Evolutionary conservation across 2,329 filamentous ascomycete genomes (phyloP).

Genomic region (Penicillium sp.): DNA sequence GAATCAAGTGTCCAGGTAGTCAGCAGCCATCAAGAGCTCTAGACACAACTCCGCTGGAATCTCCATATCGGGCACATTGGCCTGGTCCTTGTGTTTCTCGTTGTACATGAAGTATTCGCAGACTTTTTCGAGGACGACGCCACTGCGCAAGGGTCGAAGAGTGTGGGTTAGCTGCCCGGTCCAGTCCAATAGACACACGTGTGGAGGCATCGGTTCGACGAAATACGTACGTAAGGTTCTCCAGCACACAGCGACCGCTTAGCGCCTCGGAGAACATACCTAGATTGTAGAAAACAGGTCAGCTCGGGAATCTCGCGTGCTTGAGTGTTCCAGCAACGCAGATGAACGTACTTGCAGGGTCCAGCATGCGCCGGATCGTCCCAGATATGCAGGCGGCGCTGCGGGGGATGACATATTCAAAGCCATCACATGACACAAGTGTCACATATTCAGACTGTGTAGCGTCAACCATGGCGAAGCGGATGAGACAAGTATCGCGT

Average conservation of each 20-base stretch:
- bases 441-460: slow-evolving; percentile 59
- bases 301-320: background rate
- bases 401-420: slow-evolving; percentile 64
- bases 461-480: slow-evolving; percentile 13
- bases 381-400: slow-evolving; percentile 62
- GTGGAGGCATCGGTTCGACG: background rate
- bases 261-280: slow-evolving; percentile 63
- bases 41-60: slow-evolving; percentile 65
- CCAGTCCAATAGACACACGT: background rate
- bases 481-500: background rate
- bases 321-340: background rate
- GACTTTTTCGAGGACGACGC: slow-evolving; percentile 66
- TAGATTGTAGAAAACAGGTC: slow-evolving; percentile 30
- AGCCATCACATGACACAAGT: slow-evolving; percentile 64
- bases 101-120: slow-evolving; percentile 72
- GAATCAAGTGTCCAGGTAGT: slow-evolving; percentile 59
- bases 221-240: slow-evolving; percentile 58
- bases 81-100: slow-evolving; percentile 61
- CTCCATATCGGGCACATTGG: slow-evolving; percentile 67
- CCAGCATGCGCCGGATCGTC: slow-evolving; percentile 65
- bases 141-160: slow-evolving; percentile 42
- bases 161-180: slow-evolving; percentile 1
- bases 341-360: slow-evolving; percentile 57
- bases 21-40: slow-evolving; percentile 67
- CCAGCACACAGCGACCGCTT: slow-evolving; percentile 59